phyloP scores from a whole-genome alignment of 2,329 filamentous ascomycete genomes.

The Epichloe coenophiala region DNA sequence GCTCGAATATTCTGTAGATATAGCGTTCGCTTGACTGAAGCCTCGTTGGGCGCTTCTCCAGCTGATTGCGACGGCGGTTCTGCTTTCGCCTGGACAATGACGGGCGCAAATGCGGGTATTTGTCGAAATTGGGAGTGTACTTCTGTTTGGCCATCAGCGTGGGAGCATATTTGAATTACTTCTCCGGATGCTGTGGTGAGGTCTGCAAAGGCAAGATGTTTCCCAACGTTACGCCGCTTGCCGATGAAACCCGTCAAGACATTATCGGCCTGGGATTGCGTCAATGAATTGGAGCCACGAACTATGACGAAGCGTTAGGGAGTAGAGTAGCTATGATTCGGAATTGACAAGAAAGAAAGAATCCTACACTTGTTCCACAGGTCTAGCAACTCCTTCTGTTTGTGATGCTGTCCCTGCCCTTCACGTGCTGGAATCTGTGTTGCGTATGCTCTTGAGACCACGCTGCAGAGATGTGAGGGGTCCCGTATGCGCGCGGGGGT shows the following conservation, averaged over 20 bases:
- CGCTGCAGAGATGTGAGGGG: conserved; percentile 7
- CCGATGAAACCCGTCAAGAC: conserved; percentile 51
- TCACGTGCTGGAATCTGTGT: not conserved
- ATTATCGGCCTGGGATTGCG: conserved; percentile 8
- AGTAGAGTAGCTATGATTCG: not conserved
- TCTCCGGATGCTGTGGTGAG: conserved; percentile 25
- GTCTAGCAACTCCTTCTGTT: conserved; percentile 13
- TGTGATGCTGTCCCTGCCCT: conserved; percentile 5
- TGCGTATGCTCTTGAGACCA: conserved; percentile 3
- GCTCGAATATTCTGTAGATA: conserved; percentile 44
- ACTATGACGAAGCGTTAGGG: conserved; percentile 10
- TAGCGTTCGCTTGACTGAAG: conserved; percentile 36
- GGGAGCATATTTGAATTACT: conserved; percentile 32
- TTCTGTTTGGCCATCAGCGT: conserved; percentile 21
- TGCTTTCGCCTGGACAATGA: conserved; percentile 31
- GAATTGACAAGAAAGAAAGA: no score
- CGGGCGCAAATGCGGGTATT: conserved; percentile 37
- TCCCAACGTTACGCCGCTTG: conserved; percentile 52
- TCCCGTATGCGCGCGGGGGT: not conserved
- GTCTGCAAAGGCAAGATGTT: conserved; percentile 58
- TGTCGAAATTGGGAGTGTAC: conserved; percentile 29
- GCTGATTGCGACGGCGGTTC: conserved; percentile 11
- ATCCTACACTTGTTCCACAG: conserved; percentile 20
- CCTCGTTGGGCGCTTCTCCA: conserved; percentile 10
- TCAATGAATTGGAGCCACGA: conserved; percentile 12